Conservation (phyloP, 495 filamentous ascomycete species). For the Aspergillus carlsbadensis region DNA sequence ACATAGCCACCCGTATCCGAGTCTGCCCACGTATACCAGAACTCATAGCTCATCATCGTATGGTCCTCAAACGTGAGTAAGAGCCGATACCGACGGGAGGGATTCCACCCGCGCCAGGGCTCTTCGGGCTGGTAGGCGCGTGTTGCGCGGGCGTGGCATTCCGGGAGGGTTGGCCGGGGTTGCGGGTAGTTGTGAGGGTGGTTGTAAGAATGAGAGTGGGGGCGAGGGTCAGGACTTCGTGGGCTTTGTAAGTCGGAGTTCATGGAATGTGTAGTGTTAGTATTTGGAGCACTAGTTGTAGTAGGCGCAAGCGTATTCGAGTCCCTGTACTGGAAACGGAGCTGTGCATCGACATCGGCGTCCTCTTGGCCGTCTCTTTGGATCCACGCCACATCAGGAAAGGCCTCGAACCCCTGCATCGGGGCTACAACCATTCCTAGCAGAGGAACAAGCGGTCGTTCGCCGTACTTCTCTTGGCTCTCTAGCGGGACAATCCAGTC, state of each 20-base stretch:
- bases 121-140: constrained; percentile 37
- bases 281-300: neutral
- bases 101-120: constrained; percentile 38
- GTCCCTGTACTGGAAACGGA: constrained; percentile 32
- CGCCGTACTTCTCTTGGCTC: constrained; percentile 41
- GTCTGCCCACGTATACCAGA: constrained; percentile 49
- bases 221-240: neutral
- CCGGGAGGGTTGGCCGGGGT: constrained; percentile 30
- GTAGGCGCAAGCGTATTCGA: neutral
- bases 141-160: constrained; percentile 41
- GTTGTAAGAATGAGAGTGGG: no score
- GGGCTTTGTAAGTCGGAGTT: no score
- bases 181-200: neutral
- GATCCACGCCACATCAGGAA: constrained; percentile 38
- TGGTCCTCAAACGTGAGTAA: constrained; percentile 76
- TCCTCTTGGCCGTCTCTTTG: constrained; percentile 25
- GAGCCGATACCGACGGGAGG: constrained; percentile 60
- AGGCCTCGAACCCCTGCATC: constrained; percentile 57
- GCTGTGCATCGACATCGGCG: constrained; percentile 1
- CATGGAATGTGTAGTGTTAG: no score
- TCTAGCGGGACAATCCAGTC: constrained; percentile 57
- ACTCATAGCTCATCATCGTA: constrained; percentile 77
- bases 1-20: constrained; percentile 8
- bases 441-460: constrained; percentile 46
- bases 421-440: constrained; percentile 59